Evolutionary conservation across 2,329 filamentous ascomycete genomes (phyloP).

Genomic region (Aspergillus udagawae): DNA sequence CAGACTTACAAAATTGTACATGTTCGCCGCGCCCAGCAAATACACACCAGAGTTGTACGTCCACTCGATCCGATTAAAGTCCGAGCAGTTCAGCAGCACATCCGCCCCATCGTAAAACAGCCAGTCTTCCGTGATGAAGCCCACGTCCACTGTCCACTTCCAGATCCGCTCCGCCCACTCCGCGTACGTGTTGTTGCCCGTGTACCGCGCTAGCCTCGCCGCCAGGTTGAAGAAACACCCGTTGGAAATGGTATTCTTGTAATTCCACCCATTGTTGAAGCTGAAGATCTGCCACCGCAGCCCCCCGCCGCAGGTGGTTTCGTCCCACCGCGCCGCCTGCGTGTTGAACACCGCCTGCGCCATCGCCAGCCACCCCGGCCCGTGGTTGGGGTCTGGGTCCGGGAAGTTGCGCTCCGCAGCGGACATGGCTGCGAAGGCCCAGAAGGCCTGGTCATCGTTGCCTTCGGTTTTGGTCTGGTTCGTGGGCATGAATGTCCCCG

Average conservation of each 20-base stretch:
- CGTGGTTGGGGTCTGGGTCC: constrained; percentile 41
- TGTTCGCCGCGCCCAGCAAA: constrained; percentile 52
- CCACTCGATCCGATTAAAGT: constrained; percentile 53
- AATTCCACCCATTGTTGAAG: constrained; percentile 31
- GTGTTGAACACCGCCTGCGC: constrained; percentile 78
- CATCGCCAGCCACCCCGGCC: constrained; percentile 73
- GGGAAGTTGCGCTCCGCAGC: constrained; percentile 48
- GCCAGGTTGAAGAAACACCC: constrained; percentile 32
- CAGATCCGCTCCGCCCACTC: constrained; percentile 67
- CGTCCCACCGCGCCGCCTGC: constrained; percentile 68
- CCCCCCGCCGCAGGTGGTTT: constrained; percentile 63
- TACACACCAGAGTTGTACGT: constrained; percentile 55
- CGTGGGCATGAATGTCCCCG: constrained; percentile 39
- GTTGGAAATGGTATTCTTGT: constrained; percentile 34
- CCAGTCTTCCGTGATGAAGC: constrained; percentile 48
- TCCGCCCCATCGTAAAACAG: constrained; percentile 55
- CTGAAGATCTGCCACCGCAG: constrained; percentile 44
- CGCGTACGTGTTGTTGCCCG: constrained; percentile 27
- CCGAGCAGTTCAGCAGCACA: constrained; percentile 48
- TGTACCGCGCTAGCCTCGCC: constrained; percentile 27
- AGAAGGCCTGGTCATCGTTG: constrained; percentile 58
- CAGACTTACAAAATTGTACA: constrained; percentile 49
- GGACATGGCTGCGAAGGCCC: constrained; percentile 54
- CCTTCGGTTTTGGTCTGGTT: constrained; percentile 44
- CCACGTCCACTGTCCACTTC: constrained; percentile 52